Evolutionary conservation across 208 protist species (phyloP).

Genomic region (Tritrichomonas musculus): DNA sequence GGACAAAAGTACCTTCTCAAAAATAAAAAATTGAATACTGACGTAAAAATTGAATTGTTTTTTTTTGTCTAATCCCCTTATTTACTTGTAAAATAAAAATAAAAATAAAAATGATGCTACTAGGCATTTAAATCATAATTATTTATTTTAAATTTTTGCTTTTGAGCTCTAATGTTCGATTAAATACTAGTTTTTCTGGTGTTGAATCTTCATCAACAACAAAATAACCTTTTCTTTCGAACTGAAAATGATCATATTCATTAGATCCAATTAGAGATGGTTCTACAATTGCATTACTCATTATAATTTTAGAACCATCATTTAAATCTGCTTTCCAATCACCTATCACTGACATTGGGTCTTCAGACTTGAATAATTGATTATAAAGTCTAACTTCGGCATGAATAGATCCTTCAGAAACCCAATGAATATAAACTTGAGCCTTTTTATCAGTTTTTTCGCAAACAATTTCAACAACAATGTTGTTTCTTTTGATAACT

Average conservation of each 20-base stretch:
- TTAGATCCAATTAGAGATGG: constrained; percentile 39
- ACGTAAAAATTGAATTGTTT: too few relatives aligned
- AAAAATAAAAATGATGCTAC: too few relatives aligned
- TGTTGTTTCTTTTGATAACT: background rate
- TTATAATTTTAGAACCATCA: constrained; percentile 52
- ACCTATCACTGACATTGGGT: constrained; percentile 42
- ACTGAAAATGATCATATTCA: constrained; percentile 64
- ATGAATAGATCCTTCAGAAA: constrained; percentile 36
- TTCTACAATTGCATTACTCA: constrained; percentile 51
- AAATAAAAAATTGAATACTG: too few relatives aligned
- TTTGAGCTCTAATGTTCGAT: constrained; percentile 68
- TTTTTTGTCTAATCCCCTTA: too few relatives aligned
- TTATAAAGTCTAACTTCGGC: constrained; percentile 65
- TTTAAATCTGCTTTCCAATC: constrained; percentile 61
- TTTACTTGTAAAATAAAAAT: too few relatives aligned
- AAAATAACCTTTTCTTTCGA: constrained; percentile 79
- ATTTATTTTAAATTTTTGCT: too few relatives aligned
- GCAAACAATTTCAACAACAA: background rate
- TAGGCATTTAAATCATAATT: too few relatives aligned
- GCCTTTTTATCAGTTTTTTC: too few relatives aligned
- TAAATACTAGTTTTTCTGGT: constrained; percentile 66
- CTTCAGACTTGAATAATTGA: constrained; percentile 56
- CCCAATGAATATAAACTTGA: constrained; percentile 64
- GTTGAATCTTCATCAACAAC: constrained; percentile 62
- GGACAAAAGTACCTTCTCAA: too few relatives aligned